Base-by-base conservation (phyloP, 2,329 filamentous ascomycete species). In the Pseudohalonectria lignicola region DNA sequence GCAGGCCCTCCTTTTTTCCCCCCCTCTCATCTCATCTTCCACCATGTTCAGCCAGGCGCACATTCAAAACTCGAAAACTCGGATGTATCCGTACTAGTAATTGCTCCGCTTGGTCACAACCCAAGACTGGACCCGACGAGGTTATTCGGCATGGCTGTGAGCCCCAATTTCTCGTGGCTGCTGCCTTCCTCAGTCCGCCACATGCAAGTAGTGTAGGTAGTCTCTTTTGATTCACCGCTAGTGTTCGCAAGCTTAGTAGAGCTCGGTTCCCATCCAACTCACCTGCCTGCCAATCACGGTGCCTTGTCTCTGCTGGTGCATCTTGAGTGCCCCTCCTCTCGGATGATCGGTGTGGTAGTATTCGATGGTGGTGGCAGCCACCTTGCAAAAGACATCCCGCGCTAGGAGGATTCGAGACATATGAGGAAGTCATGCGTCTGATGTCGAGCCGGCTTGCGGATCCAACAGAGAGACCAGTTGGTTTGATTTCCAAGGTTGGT, bases 341-440 rank as follows among this genome's bases (percentile, higher is more conserved):
- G n/a, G n/a, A 26, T 26, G 23, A n/a, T 12, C 7, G 23, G 23
- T 26, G 23, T 26, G 23, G 23, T 26, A 26, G 23, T 12, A 26
- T 7, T 26, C 23, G 12, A 7, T 26, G 23, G 23, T 26, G 12
- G 23, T 8, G 23, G 23, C 23, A 26, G 12, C 23, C 7, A 26
- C 7, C 23, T 26, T 26, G 23, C 23, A 26, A 8, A 26, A 8
- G 12, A 12, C 23, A 26, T 26, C 23, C 23, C 23, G 23, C 23
- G 12, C 23, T 26, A 26, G 12, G 23, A 26, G 23, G 16, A 26
- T 28, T 19, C n/a, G 34, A 29, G 12, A 23, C 34, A 36, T 28
- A 16, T 16, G 26, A 36, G 34, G 26, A 16, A 36, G 31, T 36
- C 34, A 36, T 35, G 34, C 34, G 34, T 16, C 34, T 8, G 34